Percentiles rank a stretch among this genome's conserved stretches.
Evolutionary conservation across 768 basidiomycete genomes (phyloP).

Genomic region (Tylopilus sp.): DNA sequence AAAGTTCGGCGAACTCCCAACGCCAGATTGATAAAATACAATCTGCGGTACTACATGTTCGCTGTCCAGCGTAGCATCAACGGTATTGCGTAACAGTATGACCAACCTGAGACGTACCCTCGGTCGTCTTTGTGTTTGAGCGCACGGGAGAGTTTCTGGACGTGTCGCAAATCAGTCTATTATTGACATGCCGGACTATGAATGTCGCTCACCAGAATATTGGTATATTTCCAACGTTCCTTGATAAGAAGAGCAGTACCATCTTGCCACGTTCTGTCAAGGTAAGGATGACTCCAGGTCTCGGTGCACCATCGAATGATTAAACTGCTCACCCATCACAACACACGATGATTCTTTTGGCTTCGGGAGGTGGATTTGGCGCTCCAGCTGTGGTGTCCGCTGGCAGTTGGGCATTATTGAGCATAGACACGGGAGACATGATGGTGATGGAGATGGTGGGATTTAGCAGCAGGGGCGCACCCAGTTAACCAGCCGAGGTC

Average conservation of each 20-base stretch:
- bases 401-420: neutral
- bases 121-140: constrained; percentile 49
- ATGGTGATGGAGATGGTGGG: neutral
- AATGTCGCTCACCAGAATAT: constrained; percentile 44
- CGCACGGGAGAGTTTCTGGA: constrained; percentile 52
- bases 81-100: neutral
- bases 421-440: constrained; percentile 13
- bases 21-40: constrained; percentile 62
- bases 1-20: constrained; percentile 54
- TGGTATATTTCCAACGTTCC: constrained; percentile 50
- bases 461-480: neutral
- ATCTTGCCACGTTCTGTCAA: constrained; percentile 68
- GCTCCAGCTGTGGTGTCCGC: neutral
- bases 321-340: constrained; percentile 61
- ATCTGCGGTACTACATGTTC: constrained; percentile 51
- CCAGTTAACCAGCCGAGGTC: neutral
- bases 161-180: neutral
- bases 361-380: constrained; percentile 6
- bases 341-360: constrained; percentile 64
- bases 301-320: neutral
- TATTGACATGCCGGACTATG: neutral
- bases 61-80: constrained; percentile 16
- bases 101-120: constrained; percentile 18
- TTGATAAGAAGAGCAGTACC: constrained; percentile 38
- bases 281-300: constrained; percentile 3